A percentile compares a stretch with the other conserved stretches of the same genome.
Evolutionary conservation across 345 rosid species (phyloP).

Genomic region (Aquilaria yunnanensis): DNA sequence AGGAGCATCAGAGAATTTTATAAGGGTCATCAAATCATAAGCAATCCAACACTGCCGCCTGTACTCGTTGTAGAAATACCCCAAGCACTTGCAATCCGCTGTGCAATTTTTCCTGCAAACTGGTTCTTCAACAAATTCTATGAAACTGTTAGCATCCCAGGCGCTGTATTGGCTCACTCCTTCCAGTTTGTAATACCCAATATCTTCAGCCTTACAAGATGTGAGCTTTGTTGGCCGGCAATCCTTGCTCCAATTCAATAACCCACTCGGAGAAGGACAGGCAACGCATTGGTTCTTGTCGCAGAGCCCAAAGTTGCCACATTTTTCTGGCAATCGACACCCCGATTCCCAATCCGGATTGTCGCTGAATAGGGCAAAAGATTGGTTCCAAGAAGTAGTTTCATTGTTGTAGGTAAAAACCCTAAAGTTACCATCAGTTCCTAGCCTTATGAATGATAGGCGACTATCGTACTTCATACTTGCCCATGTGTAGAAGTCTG

Average conservation of each 20-base stretch:
- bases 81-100: conserved; percentile 44
- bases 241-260: conserved; percentile 32
- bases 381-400: conserved; percentile 29
- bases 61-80: conserved; percentile 38
- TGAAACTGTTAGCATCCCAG: conserved; percentile 17
- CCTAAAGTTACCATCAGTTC: conserved; percentile 35
- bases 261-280: conserved; percentile 29
- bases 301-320: conserved; percentile 38
- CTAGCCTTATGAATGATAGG: conserved; percentile 26
- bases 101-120: conserved; percentile 43
- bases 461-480: conserved; percentile 33
- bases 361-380: conserved; percentile 25
- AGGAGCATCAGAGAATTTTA: conserved; percentile 11
- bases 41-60: conserved; percentile 43
- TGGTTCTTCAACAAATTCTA: conserved; percentile 22
- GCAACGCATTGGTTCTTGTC: conserved; percentile 39
- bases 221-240: conserved; percentile 19
- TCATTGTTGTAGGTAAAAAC: conserved; percentile 28
- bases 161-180: conserved; percentile 31
- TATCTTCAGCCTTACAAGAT: conserved; percentile 21
- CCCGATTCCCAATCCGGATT: conserved; percentile 9
- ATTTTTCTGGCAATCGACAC: conserved; percentile 34
- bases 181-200: conserved; percentile 31
- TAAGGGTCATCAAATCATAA: conserved; percentile 43
- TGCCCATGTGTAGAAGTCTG: neutral